Conservation (phyloP, 140 eudicot genomes). For the Erigeron philadelphicus region DNA sequence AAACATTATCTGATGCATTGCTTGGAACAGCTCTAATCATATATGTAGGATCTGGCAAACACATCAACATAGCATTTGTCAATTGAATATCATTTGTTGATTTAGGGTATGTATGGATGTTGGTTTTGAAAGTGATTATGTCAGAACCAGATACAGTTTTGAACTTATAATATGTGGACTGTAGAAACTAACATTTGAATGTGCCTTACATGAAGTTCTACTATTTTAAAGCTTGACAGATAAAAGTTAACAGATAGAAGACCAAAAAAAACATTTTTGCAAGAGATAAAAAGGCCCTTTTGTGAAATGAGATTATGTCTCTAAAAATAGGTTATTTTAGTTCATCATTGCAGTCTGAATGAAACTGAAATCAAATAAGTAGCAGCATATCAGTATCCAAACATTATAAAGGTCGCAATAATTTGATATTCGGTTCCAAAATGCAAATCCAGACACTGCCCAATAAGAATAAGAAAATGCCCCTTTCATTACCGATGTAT, state of each 20-base stretch:
- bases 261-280: not conserved
- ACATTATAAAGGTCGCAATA: not conserved
- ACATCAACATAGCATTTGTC: constrained; percentile 8
- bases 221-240: not conserved
- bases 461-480: not conserved
- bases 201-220: not conserved
- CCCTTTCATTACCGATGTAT: constrained; percentile 60
- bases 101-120: not conserved
- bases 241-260: not conserved
- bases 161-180: not conserved
- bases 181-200: not conserved
- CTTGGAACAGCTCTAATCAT: constrained; percentile 89
- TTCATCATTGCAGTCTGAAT: not conserved
- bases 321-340: not conserved
- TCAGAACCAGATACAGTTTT: not conserved
- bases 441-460: not conserved
- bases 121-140: not conserved
- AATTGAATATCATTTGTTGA: not conserved
- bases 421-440: not conserved
- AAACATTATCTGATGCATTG: constrained; percentile 88
- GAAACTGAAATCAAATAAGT: not conserved
- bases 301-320: constrained; percentile 5
- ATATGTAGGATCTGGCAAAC: constrained; percentile 75
- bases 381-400: not conserved
- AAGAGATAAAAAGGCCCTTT: not conserved